phyloP scores from a whole-genome alignment of 805 yeast species.

The Saccharomycopsis javanensis region DNA sequence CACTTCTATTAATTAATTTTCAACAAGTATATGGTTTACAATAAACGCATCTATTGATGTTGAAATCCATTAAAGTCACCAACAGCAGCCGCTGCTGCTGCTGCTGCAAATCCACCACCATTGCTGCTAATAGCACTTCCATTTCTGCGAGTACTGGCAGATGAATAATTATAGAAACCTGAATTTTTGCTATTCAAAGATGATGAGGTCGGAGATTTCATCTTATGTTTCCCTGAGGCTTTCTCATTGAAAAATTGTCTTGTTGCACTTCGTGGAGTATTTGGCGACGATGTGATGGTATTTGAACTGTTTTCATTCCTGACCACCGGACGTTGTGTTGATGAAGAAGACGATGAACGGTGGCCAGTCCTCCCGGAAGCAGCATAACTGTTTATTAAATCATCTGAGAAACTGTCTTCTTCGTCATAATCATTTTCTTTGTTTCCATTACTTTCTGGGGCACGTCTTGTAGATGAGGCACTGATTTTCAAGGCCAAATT shows the following conservation, averaged over 20 bases:
- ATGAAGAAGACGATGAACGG: not conserved
- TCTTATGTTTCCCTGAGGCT: not conserved
- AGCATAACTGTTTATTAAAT: not conserved
- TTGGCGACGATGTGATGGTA: not conserved
- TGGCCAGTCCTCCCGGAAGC: not conserved
- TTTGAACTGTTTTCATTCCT: not conserved
- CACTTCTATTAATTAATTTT: no score
- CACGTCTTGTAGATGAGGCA: not conserved
- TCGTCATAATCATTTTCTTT: not conserved
- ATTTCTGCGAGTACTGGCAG: not conserved
- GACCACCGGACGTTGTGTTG: not conserved
- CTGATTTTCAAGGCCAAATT: not conserved
- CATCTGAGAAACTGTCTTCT: not conserved
- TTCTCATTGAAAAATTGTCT: not conserved
- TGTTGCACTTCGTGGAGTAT: not conserved
- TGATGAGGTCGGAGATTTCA: not conserved
- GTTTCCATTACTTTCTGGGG: not conserved
- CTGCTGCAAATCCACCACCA: conserved; percentile 23
- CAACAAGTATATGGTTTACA: not conserved
- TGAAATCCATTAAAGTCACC: conserved; percentile 2
- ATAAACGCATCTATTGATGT: not conserved
- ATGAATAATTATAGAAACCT: not conserved
- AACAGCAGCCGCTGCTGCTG: conserved; percentile 29
- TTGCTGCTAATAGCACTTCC: not conserved
- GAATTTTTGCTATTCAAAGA: not conserved